phyloP scores from a whole-genome alignment of 2,329 filamentous ascomycete genomes.

The Neofusicoccum laricinum region DNA sequence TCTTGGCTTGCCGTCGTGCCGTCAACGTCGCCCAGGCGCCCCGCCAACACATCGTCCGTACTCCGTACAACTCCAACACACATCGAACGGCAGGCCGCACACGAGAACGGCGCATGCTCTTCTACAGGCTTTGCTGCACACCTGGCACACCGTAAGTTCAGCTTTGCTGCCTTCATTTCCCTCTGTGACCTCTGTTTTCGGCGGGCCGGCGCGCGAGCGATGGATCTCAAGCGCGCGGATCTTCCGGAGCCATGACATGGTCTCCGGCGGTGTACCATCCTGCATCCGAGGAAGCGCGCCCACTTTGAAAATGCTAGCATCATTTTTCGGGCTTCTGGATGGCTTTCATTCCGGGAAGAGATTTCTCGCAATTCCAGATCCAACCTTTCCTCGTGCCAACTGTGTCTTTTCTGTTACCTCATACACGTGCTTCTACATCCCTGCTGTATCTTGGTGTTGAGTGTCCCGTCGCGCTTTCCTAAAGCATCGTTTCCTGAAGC shows the following conservation, averaged over 20 bases:
- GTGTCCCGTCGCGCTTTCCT: not conserved
- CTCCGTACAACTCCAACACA: slow-evolving; percentile 8
- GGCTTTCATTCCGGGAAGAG: not conserved
- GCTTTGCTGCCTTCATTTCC: not conserved
- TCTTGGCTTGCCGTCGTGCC: not conserved
- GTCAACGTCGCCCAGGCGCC: not conserved
- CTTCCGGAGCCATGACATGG: slow-evolving; percentile 5
- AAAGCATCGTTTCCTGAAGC: not conserved
- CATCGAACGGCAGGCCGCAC: not conserved
- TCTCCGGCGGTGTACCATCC: slow-evolving; percentile 2
- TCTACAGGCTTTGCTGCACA: not conserved
- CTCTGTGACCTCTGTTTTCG: not conserved
- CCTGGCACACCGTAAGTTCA: not conserved
- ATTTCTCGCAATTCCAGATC: not conserved
- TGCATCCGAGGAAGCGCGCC: not conserved
- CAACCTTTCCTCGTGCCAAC: not conserved
- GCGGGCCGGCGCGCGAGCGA: not conserved
- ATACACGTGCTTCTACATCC: not conserved
- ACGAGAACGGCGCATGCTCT: not conserved
- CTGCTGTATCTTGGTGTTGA: not conserved
- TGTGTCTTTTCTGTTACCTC: not conserved
- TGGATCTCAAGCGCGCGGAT: not conserved
- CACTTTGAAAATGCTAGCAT: not conserved
- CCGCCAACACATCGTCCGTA: slow-evolving; percentile 6
- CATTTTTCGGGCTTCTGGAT: not conserved